These are phyloP conservation scores for Kandelia obovata DNA, from an alignment of 345 rosid genomes.

Conservation along the genomic window DNA sequence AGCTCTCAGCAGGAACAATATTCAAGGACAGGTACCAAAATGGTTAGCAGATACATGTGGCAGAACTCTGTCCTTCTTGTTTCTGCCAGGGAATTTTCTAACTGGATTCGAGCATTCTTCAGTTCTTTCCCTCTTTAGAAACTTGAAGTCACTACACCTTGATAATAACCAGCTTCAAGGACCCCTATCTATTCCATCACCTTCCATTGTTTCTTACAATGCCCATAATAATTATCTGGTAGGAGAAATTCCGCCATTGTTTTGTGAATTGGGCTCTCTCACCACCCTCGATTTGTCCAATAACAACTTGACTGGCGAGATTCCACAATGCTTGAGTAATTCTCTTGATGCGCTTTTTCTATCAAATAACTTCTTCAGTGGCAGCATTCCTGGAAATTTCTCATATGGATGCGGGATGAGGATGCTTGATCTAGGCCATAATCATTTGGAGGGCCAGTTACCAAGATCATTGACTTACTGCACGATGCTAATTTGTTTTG, in stretches of 20 bases:
- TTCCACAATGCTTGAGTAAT: conserved; percentile 35
- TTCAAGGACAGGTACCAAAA: conserved; percentile 20
- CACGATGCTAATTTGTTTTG: no score
- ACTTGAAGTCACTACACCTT: neutral
- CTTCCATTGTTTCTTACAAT: rapidly evolving
- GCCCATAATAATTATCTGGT: conserved; percentile 18
- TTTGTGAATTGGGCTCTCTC: conserved; percentile 12
- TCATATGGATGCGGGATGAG: neutral
- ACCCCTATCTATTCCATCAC: conserved; percentile 6
- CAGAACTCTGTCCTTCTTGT: neutral
- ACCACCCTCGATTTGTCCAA: conserved; percentile 6
- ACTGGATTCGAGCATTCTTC: conserved; percentile 8
- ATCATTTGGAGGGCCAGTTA: neutral
- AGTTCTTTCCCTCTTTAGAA: rapidly evolving
- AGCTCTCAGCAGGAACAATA: conserved; percentile 17
- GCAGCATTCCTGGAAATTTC: neutral
- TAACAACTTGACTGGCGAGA: conserved; percentile 16
- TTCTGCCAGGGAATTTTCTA: conserved; percentile 19
- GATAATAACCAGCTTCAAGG: conserved; percentile 24
- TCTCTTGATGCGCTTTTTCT: neutral
- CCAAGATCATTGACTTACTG: conserved; percentile 1
- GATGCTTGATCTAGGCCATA: neutral
- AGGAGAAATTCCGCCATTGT: conserved; percentile 11
- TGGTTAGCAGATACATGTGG: conserved; percentile 12
- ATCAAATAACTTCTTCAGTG: neutral